phyloP scores from a whole-genome alignment of 2,329 filamentous ascomycete genomes.

The Cordyceps cicadae region DNA sequence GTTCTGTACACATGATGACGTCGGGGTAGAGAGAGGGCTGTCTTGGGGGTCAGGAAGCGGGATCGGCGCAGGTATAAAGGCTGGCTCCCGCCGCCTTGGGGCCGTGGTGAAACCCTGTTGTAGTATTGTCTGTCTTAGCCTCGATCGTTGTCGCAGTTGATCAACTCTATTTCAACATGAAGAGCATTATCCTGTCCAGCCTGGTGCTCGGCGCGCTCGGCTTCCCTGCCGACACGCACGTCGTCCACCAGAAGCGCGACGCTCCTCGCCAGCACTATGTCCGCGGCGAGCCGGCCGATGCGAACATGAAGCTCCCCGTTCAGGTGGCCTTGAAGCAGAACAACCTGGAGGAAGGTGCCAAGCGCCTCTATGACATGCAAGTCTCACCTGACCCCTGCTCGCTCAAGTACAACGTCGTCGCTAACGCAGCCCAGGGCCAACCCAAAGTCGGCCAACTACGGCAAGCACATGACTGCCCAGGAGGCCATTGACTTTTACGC shows the following conservation, averaged over 20 bases:
- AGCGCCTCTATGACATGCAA: constrained; percentile 31
- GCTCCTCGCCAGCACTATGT: constrained; percentile 4
- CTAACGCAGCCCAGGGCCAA: constrained; percentile 20
- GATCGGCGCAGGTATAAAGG: background rate
- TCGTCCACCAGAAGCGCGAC: constrained; percentile 14
- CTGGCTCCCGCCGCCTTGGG: background rate
- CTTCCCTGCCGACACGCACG: constrained; percentile 8
- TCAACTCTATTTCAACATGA: background rate
- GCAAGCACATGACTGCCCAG: constrained; percentile 36
- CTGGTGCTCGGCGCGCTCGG: constrained; percentile 1
- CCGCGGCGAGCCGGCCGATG: constrained; percentile 11
- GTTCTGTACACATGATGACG: background rate
- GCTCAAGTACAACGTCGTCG: background rate
- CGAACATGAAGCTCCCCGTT: constrained; percentile 21
- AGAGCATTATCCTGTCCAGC: constrained; percentile 3
- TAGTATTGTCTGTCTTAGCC: background rate
- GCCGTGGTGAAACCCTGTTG: background rate
- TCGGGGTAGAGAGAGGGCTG: background rate
- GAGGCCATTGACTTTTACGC: constrained; percentile 36
- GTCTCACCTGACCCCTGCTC: background rate
- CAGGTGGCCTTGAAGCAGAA: constrained; percentile 36
- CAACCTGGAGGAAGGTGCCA: constrained; percentile 34
- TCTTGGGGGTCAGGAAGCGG: background rate
- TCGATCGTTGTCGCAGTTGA: background rate
- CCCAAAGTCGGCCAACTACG: constrained; percentile 34